These are phyloP conservation scores for Dioscorea cayenensis DNA, from an alignment of 116 monocot genomes.

Conservation along the genomic window DNA sequence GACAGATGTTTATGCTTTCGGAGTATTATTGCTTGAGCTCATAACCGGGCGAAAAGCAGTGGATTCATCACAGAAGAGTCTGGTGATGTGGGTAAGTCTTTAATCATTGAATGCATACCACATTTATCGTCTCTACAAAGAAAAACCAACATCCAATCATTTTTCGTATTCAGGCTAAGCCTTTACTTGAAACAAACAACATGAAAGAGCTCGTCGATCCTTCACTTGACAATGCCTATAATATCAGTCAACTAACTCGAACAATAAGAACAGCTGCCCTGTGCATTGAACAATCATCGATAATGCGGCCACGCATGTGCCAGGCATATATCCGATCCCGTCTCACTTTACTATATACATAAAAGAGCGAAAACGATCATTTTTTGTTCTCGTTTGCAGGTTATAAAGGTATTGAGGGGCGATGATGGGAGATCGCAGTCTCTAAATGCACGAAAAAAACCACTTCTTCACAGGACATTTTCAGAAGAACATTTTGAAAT, in stretches of 20 bases:
- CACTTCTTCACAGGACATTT: slow-evolving; percentile 14
- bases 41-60: slow-evolving; percentile 35
- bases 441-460: neutral
- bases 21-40: slow-evolving; percentile 44
- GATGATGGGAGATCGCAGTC: slow-evolving; percentile 9
- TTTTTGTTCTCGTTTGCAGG: slow-evolving; percentile 15
- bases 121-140: too few species aligned
- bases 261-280: slow-evolving; percentile 15
- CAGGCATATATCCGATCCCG: slow-evolving; percentile 22
- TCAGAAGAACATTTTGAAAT: slow-evolving; percentile 24
- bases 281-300: slow-evolving; percentile 39
- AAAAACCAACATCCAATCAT: neutral
- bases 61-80: slow-evolving; percentile 33
- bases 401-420: slow-evolving; percentile 25
- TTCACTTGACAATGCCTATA: slow-evolving; percentile 24
- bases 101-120: neutral
- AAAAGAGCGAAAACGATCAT: neutral
- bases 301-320: slow-evolving; percentile 42
- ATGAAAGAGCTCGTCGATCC: slow-evolving; percentile 32
- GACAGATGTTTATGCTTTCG: slow-evolving; percentile 44
- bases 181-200: slow-evolving; percentile 39
- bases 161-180: slow-evolving; percentile 35
- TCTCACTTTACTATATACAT: neutral
- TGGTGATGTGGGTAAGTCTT: slow-evolving; percentile 41
- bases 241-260: slow-evolving; percentile 18